Conservation (phyloP, 2,329 filamentous ascomycete genomes). For the Stenocarpella maydis region DNA sequence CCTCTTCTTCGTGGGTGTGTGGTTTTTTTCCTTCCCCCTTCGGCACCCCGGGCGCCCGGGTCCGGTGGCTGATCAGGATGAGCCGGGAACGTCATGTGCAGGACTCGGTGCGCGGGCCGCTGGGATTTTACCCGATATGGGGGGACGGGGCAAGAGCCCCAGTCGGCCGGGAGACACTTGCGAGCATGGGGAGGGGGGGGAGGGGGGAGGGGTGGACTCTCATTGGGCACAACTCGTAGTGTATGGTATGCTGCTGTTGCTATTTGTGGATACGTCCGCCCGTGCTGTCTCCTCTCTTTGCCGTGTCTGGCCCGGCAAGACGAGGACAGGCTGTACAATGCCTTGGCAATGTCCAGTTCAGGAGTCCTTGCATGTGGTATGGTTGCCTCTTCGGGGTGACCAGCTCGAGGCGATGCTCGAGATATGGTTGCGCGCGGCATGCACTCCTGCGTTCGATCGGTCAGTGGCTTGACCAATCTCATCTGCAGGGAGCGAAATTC, state of each 20-base stretch:
- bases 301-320: too few relatives aligned
- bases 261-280: constrained; percentile 12
- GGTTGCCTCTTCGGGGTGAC: background rate
- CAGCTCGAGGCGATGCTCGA: background rate
- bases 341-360: background rate
- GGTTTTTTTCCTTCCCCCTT: background rate
- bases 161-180: background rate
- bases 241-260: background rate
- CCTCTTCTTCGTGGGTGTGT: too few relatives aligned
- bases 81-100: constrained; percentile 7
- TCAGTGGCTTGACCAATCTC: background rate
- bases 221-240: background rate
- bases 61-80: background rate
- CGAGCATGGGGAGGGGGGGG: background rate
- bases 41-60: constrained; percentile 5
- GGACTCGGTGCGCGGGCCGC: constrained; percentile 20
- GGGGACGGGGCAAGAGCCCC: constrained; percentile 2
- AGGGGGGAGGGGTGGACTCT: background rate
- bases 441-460: background rate
- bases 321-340: too few relatives aligned
- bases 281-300: background rate
- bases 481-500: background rate
- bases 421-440: background rate
- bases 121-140: background rate
- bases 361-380: background rate